Percentiles rank a stretch among this genome's conserved stretches.
Conservation (phyloP, 805 yeast species). For the Lipomyces mesembrius region DNA sequence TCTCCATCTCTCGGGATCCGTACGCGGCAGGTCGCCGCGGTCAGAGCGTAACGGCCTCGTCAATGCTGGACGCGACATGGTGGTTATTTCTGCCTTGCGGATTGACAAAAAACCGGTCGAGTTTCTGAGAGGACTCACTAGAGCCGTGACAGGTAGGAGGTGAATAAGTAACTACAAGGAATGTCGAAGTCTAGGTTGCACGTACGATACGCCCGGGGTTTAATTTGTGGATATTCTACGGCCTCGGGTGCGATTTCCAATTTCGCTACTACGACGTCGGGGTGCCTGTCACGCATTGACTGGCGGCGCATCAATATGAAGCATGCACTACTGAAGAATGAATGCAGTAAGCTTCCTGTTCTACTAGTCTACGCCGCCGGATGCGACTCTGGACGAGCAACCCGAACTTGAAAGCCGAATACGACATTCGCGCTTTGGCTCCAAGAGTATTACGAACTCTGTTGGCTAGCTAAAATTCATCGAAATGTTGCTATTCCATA, state of each 20-base stretch:
- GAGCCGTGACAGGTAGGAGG: background rate
- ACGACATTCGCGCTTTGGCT: background rate
- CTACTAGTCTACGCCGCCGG: too few species aligned
- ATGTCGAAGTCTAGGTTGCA: background rate
- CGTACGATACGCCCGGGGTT: too few species aligned
- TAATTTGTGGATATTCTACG: too few species aligned
- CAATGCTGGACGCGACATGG: slow-evolving; percentile 26
- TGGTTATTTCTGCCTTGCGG: background rate
- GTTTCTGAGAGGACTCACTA: background rate
- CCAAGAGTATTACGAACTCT: too few species aligned
- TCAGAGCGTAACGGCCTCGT: slow-evolving; percentile 56
- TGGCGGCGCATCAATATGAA: too few species aligned
- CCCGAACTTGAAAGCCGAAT: background rate
- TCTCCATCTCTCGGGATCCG: slow-evolving; percentile 79
- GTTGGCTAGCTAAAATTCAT: background rate
- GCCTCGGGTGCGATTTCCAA: too few species aligned
- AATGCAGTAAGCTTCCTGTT: too few species aligned
- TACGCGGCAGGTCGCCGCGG: slow-evolving; percentile 62
- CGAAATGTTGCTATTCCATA: background rate
- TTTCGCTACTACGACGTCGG: too few species aligned
- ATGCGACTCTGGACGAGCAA: background rate
- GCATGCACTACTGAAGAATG: too few species aligned
- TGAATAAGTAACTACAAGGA: too few species aligned
- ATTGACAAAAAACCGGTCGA: background rate
- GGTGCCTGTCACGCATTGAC: too few species aligned